These are phyloP conservation scores for Gillenia trifoliata DNA, from an alignment of 306 rosid species.

Conservation along the genomic window DNA sequence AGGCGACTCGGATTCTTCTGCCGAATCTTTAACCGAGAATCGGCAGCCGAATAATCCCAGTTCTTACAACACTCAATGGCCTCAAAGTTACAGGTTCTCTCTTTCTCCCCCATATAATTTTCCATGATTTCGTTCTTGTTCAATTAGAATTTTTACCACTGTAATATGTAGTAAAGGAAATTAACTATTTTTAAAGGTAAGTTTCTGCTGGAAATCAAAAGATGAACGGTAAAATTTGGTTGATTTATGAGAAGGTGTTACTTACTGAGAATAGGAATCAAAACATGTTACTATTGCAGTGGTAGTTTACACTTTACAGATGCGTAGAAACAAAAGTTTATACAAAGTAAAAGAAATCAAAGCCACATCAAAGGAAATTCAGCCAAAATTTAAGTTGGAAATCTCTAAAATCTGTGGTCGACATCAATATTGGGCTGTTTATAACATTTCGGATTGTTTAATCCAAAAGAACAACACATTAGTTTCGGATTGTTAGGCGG, in stretches of 20 bases:
- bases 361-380: not conserved
- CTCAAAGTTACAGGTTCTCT: constrained; percentile 89
- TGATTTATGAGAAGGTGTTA: not conserved
- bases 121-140: not conserved
- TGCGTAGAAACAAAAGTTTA: not conserved
- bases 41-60: constrained; percentile 55
- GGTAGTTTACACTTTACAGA: not conserved
- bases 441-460: not conserved
- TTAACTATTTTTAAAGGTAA: not conserved
- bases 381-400: not conserved
- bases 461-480: not conserved
- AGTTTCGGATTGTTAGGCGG: not conserved
- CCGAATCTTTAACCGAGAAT: constrained; percentile 41
- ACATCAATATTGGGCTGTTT: not conserved
- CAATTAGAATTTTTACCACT: not conserved
- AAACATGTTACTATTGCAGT: not conserved
- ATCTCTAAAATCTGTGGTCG: not conserved
- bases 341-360: not conserved
- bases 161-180: not conserved
- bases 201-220: not conserved
- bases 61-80: constrained; percentile 79
- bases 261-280: not conserved
- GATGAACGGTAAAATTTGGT: not conserved
- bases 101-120: not conserved
- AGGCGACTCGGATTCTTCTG: constrained; percentile 73